Evolutionary conservation across 805 yeast species (phyloP), one percentile per base, ranked within the genome.

Genomic region (Metschnikowia henanensis): DNA sequence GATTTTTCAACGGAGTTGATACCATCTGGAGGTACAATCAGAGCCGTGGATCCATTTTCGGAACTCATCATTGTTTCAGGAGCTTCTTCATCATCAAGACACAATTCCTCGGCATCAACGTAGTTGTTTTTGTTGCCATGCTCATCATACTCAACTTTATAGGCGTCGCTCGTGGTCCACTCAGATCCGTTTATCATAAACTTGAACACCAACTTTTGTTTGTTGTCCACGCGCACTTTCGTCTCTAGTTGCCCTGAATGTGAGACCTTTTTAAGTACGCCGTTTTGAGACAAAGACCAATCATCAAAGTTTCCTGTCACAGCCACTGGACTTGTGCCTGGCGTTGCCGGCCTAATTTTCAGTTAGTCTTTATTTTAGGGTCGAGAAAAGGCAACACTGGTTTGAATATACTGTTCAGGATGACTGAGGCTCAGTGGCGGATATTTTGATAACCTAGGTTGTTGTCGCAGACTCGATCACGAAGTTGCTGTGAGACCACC

Each of bases 271-370:
- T 35, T 13, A 9, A 45, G 49, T 26, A 55, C 50, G 4, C 59
- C 55, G 6, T n/a, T 9, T n/a, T 37, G 47, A 8, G 55, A 55
- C 41, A 56, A 54, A 10, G 63, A 44, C 76, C 76, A 71, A 43
- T 63, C 52, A 48, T 70, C 74, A 50, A 71, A 71, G 50, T 55
- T 61, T 5, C 76, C 76, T 1, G 75, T 70, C 18, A 70, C 64
- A 22, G 61, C 62, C 20, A 70, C 63, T 7, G 64, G 52, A 6
- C 47, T 34, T n/a, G 43, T 30, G n/a, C 42, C 53, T 20, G 50
- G 49, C 22, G 23, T 35, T 9, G 47, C 40, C 16, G 57, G 55
- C 55, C 56, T 52, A 23, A 35, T 22, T 13, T 43, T 39, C 43
- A 29, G 39, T 35, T 41, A 41, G 45, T 35, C 5, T 25, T 19